phyloP scores from a whole-genome alignment of 768 basidiomycete species.

The Floccularia luteovirens region DNA sequence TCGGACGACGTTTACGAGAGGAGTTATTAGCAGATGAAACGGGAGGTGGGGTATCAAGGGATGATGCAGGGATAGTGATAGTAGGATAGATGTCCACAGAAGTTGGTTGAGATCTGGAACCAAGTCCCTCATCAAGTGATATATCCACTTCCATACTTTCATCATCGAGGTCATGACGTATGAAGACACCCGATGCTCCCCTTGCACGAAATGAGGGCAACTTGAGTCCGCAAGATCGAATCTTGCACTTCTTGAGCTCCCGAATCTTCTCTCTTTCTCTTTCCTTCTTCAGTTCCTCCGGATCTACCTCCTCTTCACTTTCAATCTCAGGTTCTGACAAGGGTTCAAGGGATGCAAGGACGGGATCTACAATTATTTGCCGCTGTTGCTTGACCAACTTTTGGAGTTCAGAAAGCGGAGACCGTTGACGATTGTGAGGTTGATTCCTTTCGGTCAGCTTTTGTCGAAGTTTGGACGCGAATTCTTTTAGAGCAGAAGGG shows the following conservation, averaged over 20 bases:
- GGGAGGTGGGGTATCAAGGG: neutral
- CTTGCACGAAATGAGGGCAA: slow-evolving; percentile 17
- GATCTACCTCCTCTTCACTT: slow-evolving; percentile 26
- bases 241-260: slow-evolving; percentile 48
- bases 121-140: slow-evolving; percentile 22
- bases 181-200: slow-evolving; percentile 33
- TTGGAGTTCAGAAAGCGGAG: slow-evolving; percentile 48
- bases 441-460: slow-evolving; percentile 26
- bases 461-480: slow-evolving; percentile 30
- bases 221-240: slow-evolving; percentile 22
- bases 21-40: neutral
- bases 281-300: slow-evolving; percentile 30
- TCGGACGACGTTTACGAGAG: neutral
- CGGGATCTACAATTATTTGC: slow-evolving; percentile 41
- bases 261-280: slow-evolving; percentile 45
- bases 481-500: slow-evolving; percentile 39
- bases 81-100: neutral
- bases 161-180: slow-evolving; percentile 50
- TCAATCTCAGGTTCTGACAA: slow-evolving; percentile 29
- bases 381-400: slow-evolving; percentile 47
- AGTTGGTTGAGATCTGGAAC: neutral
- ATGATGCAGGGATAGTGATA: neutral
- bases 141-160: slow-evolving; percentile 59
- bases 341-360: slow-evolving; percentile 24
- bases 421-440: slow-evolving; percentile 31